Percentiles rank a stretch among this genome's conserved stretches.
phyloP scores from a whole-genome alignment of 2,329 filamentous ascomycete species.

The Cylindrodendrum hubeiense region DNA sequence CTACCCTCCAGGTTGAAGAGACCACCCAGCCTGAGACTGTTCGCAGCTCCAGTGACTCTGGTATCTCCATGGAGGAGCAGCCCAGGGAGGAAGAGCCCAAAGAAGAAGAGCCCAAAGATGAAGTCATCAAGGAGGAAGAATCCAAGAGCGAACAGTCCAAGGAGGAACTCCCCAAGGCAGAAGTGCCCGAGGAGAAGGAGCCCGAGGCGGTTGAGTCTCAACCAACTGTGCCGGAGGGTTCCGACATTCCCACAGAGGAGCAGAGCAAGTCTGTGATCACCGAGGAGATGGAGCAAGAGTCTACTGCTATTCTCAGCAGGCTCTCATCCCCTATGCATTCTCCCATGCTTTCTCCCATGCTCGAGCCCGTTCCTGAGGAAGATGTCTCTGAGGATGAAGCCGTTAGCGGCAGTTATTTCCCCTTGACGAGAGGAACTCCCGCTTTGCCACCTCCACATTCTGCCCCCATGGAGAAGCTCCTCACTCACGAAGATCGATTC shows the following conservation, averaged over 20 bases:
- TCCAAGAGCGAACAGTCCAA: constrained; percentile 5
- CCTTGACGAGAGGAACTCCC: constrained; percentile 19
- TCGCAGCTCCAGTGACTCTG: constrained; percentile 37
- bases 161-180: constrained; percentile 5
- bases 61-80: constrained; percentile 36
- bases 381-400: constrained; percentile 27
- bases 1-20: background rate
- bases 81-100: constrained; percentile 29
- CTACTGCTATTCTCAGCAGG: constrained; percentile 13
- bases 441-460: constrained; percentile 28
- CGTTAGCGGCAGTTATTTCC: constrained; percentile 2
- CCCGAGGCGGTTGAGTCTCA: background rate
- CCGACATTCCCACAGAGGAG: background rate
- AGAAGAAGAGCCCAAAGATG: constrained; percentile 1
- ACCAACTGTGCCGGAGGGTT: background rate
- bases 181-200: constrained; percentile 4
- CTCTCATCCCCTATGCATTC: constrained; percentile 19
- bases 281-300: constrained; percentile 16
- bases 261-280: constrained; percentile 10
- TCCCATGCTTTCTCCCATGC: constrained; percentile 30
- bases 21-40: constrained; percentile 7
- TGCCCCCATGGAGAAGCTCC: constrained; percentile 35
- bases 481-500: constrained; percentile 28
- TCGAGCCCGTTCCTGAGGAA: constrained; percentile 41
- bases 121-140: constrained; percentile 10